Evolutionary conservation across 1,139 yeast genomes (phyloP).

Genomic region (Keqinozyma sinolaborantium): DNA sequence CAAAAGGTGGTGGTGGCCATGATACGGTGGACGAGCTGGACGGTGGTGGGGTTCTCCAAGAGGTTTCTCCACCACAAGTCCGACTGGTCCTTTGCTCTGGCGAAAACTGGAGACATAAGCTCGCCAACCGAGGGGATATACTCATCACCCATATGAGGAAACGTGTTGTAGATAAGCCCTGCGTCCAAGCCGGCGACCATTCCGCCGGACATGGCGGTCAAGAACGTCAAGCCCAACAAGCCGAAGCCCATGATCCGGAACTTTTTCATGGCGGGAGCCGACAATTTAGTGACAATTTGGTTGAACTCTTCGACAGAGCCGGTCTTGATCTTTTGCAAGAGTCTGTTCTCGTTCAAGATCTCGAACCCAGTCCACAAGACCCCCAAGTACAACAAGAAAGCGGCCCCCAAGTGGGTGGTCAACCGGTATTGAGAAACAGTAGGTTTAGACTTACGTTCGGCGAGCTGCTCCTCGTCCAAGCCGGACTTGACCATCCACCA

Average conservation of each 20-base stretch:
- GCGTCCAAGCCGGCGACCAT: slow-evolving; percentile 99
- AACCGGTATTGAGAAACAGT: slow-evolving; percentile 94
- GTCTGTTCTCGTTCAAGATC: slow-evolving; percentile 70
- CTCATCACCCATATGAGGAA: slow-evolving; percentile 93
- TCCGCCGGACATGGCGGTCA: slow-evolving; percentile 96
- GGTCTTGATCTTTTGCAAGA: slow-evolving; percentile 39
- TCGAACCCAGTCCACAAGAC: slow-evolving; percentile 90
- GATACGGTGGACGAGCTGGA: slow-evolving; percentile 86
- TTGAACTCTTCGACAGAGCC: slow-evolving; percentile 51
- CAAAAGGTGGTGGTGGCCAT: slow-evolving; percentile 81
- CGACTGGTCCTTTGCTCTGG: slow-evolving; percentile 62
- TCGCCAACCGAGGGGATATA: slow-evolving; percentile 71
- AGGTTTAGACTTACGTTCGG: slow-evolving; percentile 83
- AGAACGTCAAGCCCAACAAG: slow-evolving; percentile 64
- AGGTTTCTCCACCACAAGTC: slow-evolving; percentile 90
- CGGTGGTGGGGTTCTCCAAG: slow-evolving; percentile 94
- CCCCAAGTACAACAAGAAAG: slow-evolving; percentile 81
- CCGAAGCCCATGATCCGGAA: slow-evolving; percentile 55
- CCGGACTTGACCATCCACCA: slow-evolving; percentile 99
- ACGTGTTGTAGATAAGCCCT: slow-evolving; percentile 90
- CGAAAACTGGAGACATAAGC: slow-evolving; percentile 69
- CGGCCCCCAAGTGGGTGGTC: slow-evolving; percentile 93
- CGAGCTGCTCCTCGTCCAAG: slow-evolving; percentile 73
- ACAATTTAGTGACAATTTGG: slow-evolving; percentile 52
- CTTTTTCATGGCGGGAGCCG: slow-evolving; percentile 50